Conservation (phyloP, 148 eudicot genomes). For the Spergularia marina region DNA sequence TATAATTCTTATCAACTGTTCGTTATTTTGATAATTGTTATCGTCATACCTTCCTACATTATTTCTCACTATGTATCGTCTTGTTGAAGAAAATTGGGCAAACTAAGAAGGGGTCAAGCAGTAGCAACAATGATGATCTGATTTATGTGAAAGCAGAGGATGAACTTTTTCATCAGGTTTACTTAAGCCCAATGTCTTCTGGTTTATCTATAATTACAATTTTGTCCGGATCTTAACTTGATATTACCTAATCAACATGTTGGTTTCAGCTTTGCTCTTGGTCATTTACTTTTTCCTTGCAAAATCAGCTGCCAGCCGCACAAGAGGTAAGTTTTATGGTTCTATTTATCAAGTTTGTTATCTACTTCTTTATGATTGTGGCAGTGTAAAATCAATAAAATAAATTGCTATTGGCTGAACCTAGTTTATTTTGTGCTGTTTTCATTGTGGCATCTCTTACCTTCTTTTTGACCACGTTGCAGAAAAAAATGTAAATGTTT, state of each 20-base stretch:
- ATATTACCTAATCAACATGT: constrained; percentile 16
- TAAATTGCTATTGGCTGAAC: too few relatives aligned
- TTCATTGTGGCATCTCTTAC: too few relatives aligned
- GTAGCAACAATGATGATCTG: constrained; percentile 50
- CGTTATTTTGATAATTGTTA: neutral
- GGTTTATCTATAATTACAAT: neutral
- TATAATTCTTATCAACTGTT: neutral
- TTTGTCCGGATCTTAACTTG: neutral
- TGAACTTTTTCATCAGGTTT: constrained; percentile 71
- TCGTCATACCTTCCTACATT: neutral
- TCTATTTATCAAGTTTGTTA: neutral
- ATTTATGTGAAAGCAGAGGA: constrained; percentile 82
- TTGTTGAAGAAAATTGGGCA: constrained; percentile 51
- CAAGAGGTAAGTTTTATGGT: constrained; percentile 55
- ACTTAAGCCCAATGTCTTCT: neutral
- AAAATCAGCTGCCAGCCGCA: constrained; percentile 44
- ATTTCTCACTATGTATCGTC: neutral
- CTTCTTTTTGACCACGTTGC: too few relatives aligned
- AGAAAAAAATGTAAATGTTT: too few relatives aligned
- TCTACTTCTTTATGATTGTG: neutral
- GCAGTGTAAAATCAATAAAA: too few relatives aligned
- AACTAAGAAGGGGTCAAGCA: constrained; percentile 32
- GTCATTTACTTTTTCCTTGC: constrained; percentile 71
- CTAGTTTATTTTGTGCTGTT: too few relatives aligned
- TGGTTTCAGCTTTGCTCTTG: constrained; percentile 72